Percentiles rank a stretch among this genome's conserved stretches.
Conservation (phyloP, 306 rosid species). For the Prunus dulcis region DNA sequence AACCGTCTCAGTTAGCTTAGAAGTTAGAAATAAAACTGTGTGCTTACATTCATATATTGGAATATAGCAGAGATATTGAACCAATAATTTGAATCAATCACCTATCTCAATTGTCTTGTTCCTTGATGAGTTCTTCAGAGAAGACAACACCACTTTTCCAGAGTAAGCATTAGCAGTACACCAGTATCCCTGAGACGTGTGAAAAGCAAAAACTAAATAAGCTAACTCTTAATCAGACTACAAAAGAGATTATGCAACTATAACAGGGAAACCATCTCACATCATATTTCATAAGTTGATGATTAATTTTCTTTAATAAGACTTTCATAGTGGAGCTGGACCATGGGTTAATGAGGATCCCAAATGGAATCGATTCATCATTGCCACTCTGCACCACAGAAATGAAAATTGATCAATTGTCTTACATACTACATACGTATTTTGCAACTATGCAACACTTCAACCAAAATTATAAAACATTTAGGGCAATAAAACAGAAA, state of each 20-base stretch:
- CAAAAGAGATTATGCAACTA: slow-evolving; percentile 11
- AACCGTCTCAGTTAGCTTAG: not conserved
- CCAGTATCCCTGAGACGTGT: slow-evolving; percentile 64
- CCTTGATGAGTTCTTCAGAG: slow-evolving; percentile 71
- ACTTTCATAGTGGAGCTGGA: slow-evolving; percentile 48
- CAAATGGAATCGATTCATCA: slow-evolving; percentile 24
- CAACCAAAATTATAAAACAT: not conserved
- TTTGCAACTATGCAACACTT: not conserved
- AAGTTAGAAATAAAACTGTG: not conserved
- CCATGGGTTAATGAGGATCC: slow-evolving; percentile 68
- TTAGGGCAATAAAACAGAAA: not conserved
- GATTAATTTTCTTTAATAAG: slow-evolving; percentile 50
- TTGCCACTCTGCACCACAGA: slow-evolving; percentile 47
- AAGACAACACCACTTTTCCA: slow-evolving; percentile 62
- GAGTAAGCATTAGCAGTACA: slow-evolving; percentile 57
- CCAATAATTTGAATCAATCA: slow-evolving; percentile 22
- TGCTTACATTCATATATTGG: not conserved
- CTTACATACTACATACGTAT: not conserved
- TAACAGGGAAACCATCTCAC: slow-evolving; percentile 40
- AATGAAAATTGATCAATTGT: slow-evolving; percentile 6
- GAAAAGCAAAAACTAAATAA: slow-evolving; percentile 7
- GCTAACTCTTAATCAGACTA: slow-evolving; percentile 14
- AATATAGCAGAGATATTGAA: slow-evolving; percentile 9
- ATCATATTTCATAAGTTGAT: slow-evolving; percentile 45
- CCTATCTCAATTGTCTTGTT: slow-evolving; percentile 80